A percentile compares a stretch with the other conserved stretches of the same genome.
Evolutionary conservation across 2,329 filamentous ascomycete species (phyloP).

Genomic region (Byssothecium circinans): DNA sequence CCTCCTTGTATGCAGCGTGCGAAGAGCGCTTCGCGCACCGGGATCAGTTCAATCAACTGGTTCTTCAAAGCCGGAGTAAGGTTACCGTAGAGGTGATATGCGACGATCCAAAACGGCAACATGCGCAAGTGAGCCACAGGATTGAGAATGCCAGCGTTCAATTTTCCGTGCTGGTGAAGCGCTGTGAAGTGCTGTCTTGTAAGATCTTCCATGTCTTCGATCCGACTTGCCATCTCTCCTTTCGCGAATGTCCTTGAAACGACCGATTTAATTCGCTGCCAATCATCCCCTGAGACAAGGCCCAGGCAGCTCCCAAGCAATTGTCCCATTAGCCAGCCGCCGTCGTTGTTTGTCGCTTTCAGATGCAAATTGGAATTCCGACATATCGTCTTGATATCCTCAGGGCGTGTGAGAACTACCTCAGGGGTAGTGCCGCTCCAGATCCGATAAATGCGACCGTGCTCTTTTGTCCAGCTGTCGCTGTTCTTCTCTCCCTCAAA

Average conservation of each 20-base stretch:
- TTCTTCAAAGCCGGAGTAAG: conserved; percentile 23
- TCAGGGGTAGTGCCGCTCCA: conserved; percentile 43
- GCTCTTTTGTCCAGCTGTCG: conserved; percentile 32
- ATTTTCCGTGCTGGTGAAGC: conserved; percentile 1
- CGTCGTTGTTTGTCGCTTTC: conserved; percentile 48
- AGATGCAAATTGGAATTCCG: conserved; percentile 48
- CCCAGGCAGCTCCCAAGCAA: conserved; percentile 50
- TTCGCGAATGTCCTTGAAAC: conserved; percentile 22
- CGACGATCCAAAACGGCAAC: conserved; percentile 46
- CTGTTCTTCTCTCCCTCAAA: conserved; percentile 39
- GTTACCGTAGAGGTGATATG: conserved; percentile 42
- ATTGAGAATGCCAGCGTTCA: conserved; percentile 14
- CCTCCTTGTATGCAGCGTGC: conserved; percentile 41
- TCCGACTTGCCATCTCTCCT: background rate
- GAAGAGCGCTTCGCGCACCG: conserved; percentile 38
- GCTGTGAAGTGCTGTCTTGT: conserved; percentile 9
- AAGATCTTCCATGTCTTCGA: background rate
- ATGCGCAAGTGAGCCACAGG: conserved; percentile 36
- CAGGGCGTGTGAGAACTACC: conserved; percentile 43
- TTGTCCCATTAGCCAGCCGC: conserved; percentile 44
- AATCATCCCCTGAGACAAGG: conserved; percentile 39
- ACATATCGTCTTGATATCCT: conserved; percentile 43
- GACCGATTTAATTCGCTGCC: conserved; percentile 24
- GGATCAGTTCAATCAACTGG: conserved; percentile 25
- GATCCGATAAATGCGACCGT: conserved; percentile 41